Conservation (phyloP, 1,284 basidiomycete genomes). For the Heterobasidion annosum region DNA sequence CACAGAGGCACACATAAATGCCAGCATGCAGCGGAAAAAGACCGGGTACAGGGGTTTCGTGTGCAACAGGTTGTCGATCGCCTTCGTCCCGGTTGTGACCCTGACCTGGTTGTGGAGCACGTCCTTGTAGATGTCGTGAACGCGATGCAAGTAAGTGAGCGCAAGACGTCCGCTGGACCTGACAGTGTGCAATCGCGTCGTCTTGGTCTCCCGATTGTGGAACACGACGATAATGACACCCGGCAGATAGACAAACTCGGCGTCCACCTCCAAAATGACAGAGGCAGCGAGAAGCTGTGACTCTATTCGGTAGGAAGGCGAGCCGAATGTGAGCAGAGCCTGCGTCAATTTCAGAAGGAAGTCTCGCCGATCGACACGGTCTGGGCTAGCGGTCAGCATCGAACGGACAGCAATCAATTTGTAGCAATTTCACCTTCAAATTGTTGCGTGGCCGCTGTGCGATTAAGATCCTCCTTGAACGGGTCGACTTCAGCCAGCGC, state of each 20-base stretch:
- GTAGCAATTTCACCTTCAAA: neutral
- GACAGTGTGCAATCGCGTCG: slow-evolving; percentile 70
- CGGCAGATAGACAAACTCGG: slow-evolving; percentile 76
- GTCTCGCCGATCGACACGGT: slow-evolving; percentile 56
- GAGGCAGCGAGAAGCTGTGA: slow-evolving; percentile 61
- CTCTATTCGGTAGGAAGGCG: slow-evolving; percentile 83
- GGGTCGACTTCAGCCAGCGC: no score
- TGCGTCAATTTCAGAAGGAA: slow-evolving; percentile 79
- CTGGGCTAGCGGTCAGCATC: slow-evolving; percentile 23
- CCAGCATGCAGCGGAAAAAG: slow-evolving; percentile 55
- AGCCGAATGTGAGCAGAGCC: slow-evolving; percentile 73
- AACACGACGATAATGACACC: slow-evolving; percentile 74
- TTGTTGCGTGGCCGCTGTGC: neutral
- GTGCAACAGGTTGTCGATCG: slow-evolving; percentile 51
- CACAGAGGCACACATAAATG: slow-evolving; percentile 66
- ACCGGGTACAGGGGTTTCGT: slow-evolving; percentile 56
- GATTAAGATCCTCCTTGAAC: neutral
- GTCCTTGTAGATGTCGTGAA: slow-evolving; percentile 69
- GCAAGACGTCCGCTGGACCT: slow-evolving; percentile 67
- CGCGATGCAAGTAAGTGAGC: slow-evolving; percentile 61
- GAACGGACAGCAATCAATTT: neutral
- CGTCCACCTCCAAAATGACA: slow-evolving; percentile 44
- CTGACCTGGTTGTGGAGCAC: slow-evolving; percentile 72
- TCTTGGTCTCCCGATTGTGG: slow-evolving; percentile 48
- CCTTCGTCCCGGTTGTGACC: slow-evolving; percentile 52